Percentiles rank a stretch among this genome's conserved stretches.
These are phyloP conservation scores for Maudiozyma pseudohumilis DNA, from an alignment of 805 yeast genomes.

Conservation along the genomic window DNA sequence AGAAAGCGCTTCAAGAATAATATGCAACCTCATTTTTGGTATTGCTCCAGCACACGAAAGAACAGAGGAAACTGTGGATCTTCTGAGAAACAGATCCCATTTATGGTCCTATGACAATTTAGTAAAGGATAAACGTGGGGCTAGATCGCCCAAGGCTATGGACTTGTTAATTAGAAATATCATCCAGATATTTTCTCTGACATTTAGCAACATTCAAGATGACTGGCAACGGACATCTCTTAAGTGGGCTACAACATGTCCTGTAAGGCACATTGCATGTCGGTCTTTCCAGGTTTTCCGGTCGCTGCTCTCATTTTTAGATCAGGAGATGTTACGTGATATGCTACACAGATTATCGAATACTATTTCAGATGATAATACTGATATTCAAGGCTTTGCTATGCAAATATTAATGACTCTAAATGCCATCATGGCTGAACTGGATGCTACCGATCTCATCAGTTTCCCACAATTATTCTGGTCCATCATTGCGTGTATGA, in stretches of 20 bases:
- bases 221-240: conserved; percentile 82
- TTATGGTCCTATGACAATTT: conserved; percentile 86
- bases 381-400: conserved; percentile 91
- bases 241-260: conserved; percentile 94
- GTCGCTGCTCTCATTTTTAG: conserved; percentile 68
- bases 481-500: conserved; percentile 87
- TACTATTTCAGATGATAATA: conserved; percentile 80
- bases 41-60: conserved; percentile 44
- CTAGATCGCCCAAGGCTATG: conserved; percentile 81
- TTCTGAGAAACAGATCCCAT: conserved; percentile 40
- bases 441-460: conserved; percentile 66
- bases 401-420: conserved; percentile 96
- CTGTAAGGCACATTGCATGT: conserved; percentile 94
- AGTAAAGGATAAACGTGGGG: conserved; percentile 64
- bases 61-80: conserved; percentile 45
- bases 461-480: conserved; percentile 92
- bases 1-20: conserved; percentile 69
- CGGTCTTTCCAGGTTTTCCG: conserved; percentile 91
- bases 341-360: conserved; percentile 89
- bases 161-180: conserved; percentile 58
- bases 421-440: conserved; percentile 82
- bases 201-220: conserved; percentile 44
- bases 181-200: conserved; percentile 44
- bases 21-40: conserved; percentile 62
- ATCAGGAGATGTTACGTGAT: conserved; percentile 81